These are phyloP conservation scores for Diplodia mutila DNA, from an alignment of 2,329 filamentous ascomycete genomes.

Conservation along the genomic window DNA sequence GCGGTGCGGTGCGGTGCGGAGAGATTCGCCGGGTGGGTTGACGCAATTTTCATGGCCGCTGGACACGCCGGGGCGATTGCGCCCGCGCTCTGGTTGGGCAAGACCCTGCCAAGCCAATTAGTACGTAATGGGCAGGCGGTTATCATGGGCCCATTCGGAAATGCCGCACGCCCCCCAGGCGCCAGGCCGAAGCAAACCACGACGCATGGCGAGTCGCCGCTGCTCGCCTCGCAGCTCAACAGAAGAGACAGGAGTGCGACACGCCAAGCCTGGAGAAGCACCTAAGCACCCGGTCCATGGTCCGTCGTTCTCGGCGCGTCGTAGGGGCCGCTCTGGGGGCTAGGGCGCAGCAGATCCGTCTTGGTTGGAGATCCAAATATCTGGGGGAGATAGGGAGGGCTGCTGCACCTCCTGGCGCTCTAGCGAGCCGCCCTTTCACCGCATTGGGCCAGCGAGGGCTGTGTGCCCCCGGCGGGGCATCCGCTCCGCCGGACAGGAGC, in stretches of 20 bases:
- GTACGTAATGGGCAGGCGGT: slow-evolving; percentile 20
- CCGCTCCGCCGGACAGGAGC: not conserved
- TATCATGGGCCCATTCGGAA: slow-evolving; percentile 20
- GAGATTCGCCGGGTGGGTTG: slow-evolving; percentile 8
- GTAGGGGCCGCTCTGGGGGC: slow-evolving; percentile 2
- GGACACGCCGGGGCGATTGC: slow-evolving; percentile 23
- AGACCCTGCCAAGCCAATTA: slow-evolving; percentile 23
- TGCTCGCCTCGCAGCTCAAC: not conserved
- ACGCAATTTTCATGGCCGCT: slow-evolving; percentile 21
- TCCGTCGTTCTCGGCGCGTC: slow-evolving; percentile 17
- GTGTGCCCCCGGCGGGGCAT: not conserved
- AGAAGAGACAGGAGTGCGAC: not conserved
- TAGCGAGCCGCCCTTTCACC: not conserved
- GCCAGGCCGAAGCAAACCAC: not conserved
- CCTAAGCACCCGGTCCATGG: slow-evolving; percentile 10
- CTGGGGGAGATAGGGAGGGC: slow-evolving; percentile 14
- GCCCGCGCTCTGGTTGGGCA: slow-evolving; percentile 3
- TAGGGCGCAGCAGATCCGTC: slow-evolving; percentile 18
- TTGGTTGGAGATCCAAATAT: slow-evolving; percentile 23
- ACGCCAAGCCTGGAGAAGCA: slow-evolving; percentile 12
- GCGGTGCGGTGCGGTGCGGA: no score
- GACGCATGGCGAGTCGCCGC: not conserved
- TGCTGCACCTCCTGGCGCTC: slow-evolving; percentile 9
- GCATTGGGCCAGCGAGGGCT: not conserved
- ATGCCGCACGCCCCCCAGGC: slow-evolving; percentile 7